A percentile compares a stretch with the other conserved stretches of the same genome.
phyloP scores from a whole-genome alignment of 2,329 filamentous ascomycete genomes.

The Diplodia scrobiculata region DNA sequence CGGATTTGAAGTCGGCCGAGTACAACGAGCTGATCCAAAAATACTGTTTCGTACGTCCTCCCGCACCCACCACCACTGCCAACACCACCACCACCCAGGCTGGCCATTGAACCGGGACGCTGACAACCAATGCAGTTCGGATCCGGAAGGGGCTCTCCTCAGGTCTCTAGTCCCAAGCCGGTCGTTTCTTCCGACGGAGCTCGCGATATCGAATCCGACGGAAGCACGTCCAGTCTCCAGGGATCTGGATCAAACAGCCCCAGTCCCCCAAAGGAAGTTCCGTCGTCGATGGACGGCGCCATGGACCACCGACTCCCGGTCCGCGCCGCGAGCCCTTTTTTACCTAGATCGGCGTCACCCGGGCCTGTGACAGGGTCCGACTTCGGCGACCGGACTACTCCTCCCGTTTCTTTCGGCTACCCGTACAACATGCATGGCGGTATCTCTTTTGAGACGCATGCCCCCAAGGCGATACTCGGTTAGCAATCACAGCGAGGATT shows the following conservation, averaged over 20 bases:
- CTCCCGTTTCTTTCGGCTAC: conserved; percentile 48
- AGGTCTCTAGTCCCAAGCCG: conserved; percentile 33
- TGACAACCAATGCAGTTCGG: conserved; percentile 54
- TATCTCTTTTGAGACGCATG: conserved; percentile 51
- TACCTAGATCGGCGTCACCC: conserved; percentile 49
- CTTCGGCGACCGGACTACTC: conserved; percentile 45
- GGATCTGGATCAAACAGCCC: conserved; percentile 45
- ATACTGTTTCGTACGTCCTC: conserved; percentile 93
- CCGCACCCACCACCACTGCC: conserved; percentile 33
- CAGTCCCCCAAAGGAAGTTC: conserved; percentile 38
- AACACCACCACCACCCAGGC: conserved; percentile 32
- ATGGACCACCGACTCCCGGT: conserved; percentile 38
- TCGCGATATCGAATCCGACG: conserved; percentile 38
- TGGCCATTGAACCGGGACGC: conserved; percentile 41
- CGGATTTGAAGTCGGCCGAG: conserved; percentile 77
- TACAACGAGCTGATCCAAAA: conserved; percentile 98
- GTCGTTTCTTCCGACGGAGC: conserved; percentile 37
- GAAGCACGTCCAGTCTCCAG: conserved; percentile 38
- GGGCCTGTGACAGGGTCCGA: conserved; percentile 46
- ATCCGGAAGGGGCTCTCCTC: conserved; percentile 49
- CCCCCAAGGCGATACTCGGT: conserved; percentile 48
- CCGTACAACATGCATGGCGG: conserved; percentile 49
- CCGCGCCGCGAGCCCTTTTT: conserved; percentile 41
- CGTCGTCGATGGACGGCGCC: conserved; percentile 44
- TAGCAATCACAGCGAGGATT: conserved; percentile 29